Evolutionary conservation across 2,329 filamentous ascomycete genomes (phyloP).

Genomic region (Stagonosporopsis rhizophila): DNA sequence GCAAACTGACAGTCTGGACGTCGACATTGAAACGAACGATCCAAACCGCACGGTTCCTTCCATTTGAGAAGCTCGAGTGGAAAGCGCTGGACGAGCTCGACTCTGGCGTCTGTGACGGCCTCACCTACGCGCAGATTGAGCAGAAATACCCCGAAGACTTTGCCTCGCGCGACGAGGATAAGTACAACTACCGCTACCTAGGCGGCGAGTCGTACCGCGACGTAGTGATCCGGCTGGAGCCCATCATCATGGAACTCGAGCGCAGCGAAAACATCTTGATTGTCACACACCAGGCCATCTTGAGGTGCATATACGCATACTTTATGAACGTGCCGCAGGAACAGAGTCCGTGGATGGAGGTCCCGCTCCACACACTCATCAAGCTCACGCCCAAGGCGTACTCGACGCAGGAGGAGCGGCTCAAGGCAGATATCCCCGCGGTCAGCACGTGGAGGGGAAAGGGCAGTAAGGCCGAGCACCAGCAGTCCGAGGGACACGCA

Average conservation of each 20-base stretch:
- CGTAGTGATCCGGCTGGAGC: conserved; percentile 95
- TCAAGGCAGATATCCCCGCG: conserved; percentile 89
- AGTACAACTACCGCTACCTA: conserved; percentile 99
- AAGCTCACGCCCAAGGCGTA: conserved; percentile 96
- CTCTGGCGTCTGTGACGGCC: conserved; percentile 92
- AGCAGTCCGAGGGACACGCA: conserved; percentile 50
- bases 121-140: conserved; percentile 96
- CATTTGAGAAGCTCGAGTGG: conserved; percentile 97
- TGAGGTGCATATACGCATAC: conserved; percentile 97
- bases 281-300: conserved; percentile 94
- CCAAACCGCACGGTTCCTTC: conserved; percentile 84
- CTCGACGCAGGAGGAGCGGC: conserved; percentile 86
- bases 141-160: conserved; percentile 93
- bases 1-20: conserved; percentile 75
- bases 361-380: conserved; percentile 94
- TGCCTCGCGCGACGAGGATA: conserved; percentile 92
- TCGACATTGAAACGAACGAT: conserved; percentile 85
- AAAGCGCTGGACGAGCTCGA: conserved; percentile 98
- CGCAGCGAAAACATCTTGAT: conserved; percentile 96
- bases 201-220: conserved; percentile 96
- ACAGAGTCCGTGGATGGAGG: conserved; percentile 97
- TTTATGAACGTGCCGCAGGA: conserved; percentile 98
- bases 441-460: conserved; percentile 97
- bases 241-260: conserved; percentile 99
- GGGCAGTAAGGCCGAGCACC: conserved; percentile 89